These are phyloP conservation scores for Globisporangium iwayamae DNA, from an alignment of 352 stramenopile species.

Conservation along the genomic window DNA sequence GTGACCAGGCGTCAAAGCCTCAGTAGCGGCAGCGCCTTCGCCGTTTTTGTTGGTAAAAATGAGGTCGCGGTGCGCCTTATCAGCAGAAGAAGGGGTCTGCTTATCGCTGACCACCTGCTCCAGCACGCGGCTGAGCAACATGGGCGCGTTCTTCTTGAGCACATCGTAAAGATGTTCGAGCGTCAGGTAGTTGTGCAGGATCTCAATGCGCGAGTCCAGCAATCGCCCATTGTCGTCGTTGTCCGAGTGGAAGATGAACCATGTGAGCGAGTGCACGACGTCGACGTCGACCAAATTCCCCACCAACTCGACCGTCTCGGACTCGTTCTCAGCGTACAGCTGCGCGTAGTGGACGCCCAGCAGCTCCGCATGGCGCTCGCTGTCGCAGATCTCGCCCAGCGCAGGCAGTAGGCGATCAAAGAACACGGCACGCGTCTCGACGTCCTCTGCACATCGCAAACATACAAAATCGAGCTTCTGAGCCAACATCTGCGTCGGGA, in stretches of 20 bases:
- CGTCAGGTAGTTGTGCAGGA: conserved; percentile 37
- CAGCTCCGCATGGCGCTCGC: conserved; percentile 31
- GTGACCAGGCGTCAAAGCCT: not conserved
- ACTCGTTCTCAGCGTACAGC: conserved; percentile 23
- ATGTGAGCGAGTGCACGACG: conserved; percentile 68
- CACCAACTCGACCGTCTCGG: conserved; percentile 30
- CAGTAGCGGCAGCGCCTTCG: not conserved
- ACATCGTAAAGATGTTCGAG: conserved; percentile 46
- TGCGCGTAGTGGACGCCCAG: conserved; percentile 42
- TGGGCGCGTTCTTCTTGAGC: conserved; percentile 21
- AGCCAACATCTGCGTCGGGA: conserved; percentile 27
- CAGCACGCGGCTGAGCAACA: conserved; percentile 10
- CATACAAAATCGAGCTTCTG: conserved; percentile 54
- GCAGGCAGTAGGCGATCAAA: conserved; percentile 48
- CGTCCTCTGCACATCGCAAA: conserved; percentile 26
- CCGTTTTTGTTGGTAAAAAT: conserved; percentile 38
- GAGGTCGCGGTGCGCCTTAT: conserved; percentile 27
- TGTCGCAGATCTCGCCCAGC: conserved; percentile 58
- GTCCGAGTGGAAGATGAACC: conserved; percentile 62
- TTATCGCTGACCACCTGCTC: conserved; percentile 10
- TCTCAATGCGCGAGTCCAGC: conserved; percentile 33
- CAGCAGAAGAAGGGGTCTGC: not conserved
- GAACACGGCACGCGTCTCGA: conserved; percentile 24
- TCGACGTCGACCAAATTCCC: conserved; percentile 62
- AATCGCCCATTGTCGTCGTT: conserved; percentile 17